Base-by-base conservation (phyloP, 495 filamentous ascomycete genomes). In the Aspergillus olivimuriae region DNA sequence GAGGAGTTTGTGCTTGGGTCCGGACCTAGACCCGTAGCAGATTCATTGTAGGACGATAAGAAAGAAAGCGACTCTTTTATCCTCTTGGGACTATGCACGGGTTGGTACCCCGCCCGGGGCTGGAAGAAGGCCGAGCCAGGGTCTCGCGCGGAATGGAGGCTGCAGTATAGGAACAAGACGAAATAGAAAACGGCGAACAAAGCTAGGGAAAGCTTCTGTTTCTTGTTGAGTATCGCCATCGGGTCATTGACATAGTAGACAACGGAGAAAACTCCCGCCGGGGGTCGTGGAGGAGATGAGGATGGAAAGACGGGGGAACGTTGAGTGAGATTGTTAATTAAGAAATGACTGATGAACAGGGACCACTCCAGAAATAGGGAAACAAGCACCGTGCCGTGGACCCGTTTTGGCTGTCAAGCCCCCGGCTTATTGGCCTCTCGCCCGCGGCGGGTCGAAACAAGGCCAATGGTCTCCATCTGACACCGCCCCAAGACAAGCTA, bases 171-270 rank as follows among this genome's bases (percentile, higher is more conserved):
- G 17, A 67, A 44, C 10, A 61, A 46, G 17, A 55, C 39, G 18
- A 61, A 34, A 35, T 61, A 67, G 38, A 65, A 31, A 19, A 61
- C 17, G 19, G 52, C 39, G 26, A 63, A 63, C 35, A 53, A 41
- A 33, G 47, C 18, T 36, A 65, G 44, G 20, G 51, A 42, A 12
- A 53, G 41, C 39, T 39, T 58, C 41, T 58, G 55, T 44, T 53
- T 57, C 35, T 41, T 46, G 22, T 41, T 56, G 39, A 47, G 18
- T 28, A 37, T 15, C 31, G 33, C 34, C 46, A 48, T 48, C 32
- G 34, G 40, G 32, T 21, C 20, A 33, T 17, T 15, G 21, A 3
- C 31, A 42, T 42, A 30, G 37, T 30, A 14, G 32, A 41, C 15
- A 22, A 20, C 19, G 35, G 10, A 14, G 11, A 21, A 35, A 24